Evolutionary conservation across 805 yeast genomes (phyloP), one percentile per base, ranked within the genome.

Genomic region (Wickerhamiella siamensis): DNA sequence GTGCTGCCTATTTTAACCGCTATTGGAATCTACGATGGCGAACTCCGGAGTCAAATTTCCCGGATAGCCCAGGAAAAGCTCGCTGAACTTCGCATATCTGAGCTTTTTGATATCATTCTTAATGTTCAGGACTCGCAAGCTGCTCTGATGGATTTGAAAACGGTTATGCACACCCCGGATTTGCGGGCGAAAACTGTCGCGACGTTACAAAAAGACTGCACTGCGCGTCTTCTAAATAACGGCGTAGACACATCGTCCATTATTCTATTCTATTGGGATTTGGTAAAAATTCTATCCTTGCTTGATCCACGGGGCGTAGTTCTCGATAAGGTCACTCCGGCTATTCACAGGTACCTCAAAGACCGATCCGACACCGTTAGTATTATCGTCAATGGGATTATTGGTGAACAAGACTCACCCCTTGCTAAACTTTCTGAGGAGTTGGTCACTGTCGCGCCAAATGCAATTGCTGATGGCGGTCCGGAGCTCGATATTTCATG

Each of bases 251-350:
- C 97, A 0, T 68, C 70, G 4, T 83, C 77, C 39, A 75, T 84
- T 5, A 70, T 88, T 20, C 60, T 72, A 2, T 73, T 71, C 41
- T 88, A 83, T 54, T 75, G 81, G 3, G 72, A 75, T 14, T 74
- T 87, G 1, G 79, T 87, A 36, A 69, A 74, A 47, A 69, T 86
- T 0, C 83, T 88, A 45, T 56, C 79, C 21, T 61, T 77, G 0
- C 64, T 91, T n/a, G 97, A 88, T 52, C 93, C 94, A 5, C 68
- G 82, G 31, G 95, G 95, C 0, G 88, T 83, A 1, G 61, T 87
- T 24, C 63, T 87, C 5, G 94, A 82, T 54, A 74, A 75, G 38
- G 87, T 83, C 0, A 75, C 83, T 1, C 60, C 84, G 27, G 91
- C 91, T 2, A 80, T 87, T 3, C 62, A 93, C 39, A 60, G 71